Evolutionary conservation across 768 basidiomycete species (phyloP).

Genomic region (Phylloporus sp.): DNA sequence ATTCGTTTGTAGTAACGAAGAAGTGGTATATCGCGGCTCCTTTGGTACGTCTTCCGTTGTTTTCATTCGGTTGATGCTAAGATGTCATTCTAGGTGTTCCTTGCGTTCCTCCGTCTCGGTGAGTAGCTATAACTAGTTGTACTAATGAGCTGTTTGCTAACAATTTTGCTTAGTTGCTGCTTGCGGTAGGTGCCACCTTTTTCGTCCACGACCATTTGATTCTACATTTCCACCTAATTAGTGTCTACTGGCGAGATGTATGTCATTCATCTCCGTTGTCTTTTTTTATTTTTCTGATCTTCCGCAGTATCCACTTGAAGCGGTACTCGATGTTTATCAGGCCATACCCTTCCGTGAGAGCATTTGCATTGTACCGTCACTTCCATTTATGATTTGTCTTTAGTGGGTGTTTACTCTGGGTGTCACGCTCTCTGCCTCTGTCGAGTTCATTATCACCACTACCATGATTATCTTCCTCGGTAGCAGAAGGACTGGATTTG

Average conservation of each 20-base stretch:
- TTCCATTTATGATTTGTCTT: background rate
- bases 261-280: background rate
- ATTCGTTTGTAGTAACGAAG: conserved; percentile 25
- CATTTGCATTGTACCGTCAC: background rate
- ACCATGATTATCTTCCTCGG: conserved; percentile 31
- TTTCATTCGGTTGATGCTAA: background rate
- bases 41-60: conserved; percentile 15
- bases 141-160: conserved; percentile 2
- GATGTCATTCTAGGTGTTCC: conserved; percentile 17
- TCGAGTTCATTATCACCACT: conserved; percentile 30
- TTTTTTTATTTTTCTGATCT: background rate
- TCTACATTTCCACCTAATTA: conserved; percentile 2
- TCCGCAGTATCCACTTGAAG: conserved; percentile 22
- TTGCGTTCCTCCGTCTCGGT: conserved; percentile 32
- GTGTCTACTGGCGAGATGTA: conserved; percentile 33
- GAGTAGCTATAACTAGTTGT: conserved; percentile 8
- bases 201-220: background rate
- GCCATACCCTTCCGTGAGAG: conserved; percentile 27
- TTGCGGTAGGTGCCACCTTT: conserved; percentile 18
- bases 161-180: conserved; percentile 21
- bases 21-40: conserved; percentile 30
- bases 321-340: conserved; percentile 29
- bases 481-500: conserved; percentile 30
- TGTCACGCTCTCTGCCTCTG: conserved; percentile 31
- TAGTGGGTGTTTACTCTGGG: conserved; percentile 32